Evolutionary conservation across 2,329 filamentous ascomycete species (phyloP).

Genomic region (Simplicillium sp.): DNA sequence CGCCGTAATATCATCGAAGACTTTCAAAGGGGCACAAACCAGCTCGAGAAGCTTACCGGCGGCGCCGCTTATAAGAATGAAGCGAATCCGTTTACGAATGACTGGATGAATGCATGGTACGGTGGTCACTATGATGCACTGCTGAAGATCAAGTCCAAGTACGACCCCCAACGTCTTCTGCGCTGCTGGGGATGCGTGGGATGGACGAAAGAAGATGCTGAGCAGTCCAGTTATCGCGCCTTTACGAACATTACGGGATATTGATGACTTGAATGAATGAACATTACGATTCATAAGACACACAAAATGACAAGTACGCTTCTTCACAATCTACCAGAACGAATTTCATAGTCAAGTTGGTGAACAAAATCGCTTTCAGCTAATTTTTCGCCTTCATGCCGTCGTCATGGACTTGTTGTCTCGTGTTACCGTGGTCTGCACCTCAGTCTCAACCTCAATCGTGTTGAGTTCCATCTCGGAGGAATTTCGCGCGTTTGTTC

Average conservation of each 20-base stretch:
- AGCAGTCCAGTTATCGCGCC: constrained; percentile 1
- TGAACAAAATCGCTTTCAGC: too few species aligned
- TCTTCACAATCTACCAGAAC: not conserved
- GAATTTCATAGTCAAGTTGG: not conserved
- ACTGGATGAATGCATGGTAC: constrained; percentile 3
- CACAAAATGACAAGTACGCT: not conserved
- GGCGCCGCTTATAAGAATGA: constrained; percentile 7
- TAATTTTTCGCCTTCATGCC: too few species aligned
- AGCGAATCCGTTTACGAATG: constrained; percentile 3
- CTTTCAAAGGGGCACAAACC: constrained; percentile 6
- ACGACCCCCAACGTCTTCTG: constrained; percentile 3
- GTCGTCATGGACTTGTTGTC: too few species aligned
- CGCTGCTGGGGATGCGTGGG: constrained; percentile 6
- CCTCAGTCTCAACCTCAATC: constrained; percentile 3
- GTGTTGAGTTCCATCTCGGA: constrained; percentile 3
- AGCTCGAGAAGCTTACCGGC: constrained; percentile 5
- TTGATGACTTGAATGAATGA: too few species aligned
- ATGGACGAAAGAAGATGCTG: constrained; percentile 2
- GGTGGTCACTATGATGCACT: constrained; percentile 2
- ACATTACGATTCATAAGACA: too few species aligned
- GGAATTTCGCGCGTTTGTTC: not conserved
- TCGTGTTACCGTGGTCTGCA: too few species aligned
- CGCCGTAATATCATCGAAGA: constrained; percentile 9
- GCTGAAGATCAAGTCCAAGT: constrained; percentile 4
- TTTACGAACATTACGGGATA: not conserved